A percentile compares a stretch with the other conserved stretches of the same genome.
These are phyloP conservation scores for Raddia guianensis DNA, from an alignment of 176 grass and related monocot genomes.

Conservation along the genomic window DNA sequence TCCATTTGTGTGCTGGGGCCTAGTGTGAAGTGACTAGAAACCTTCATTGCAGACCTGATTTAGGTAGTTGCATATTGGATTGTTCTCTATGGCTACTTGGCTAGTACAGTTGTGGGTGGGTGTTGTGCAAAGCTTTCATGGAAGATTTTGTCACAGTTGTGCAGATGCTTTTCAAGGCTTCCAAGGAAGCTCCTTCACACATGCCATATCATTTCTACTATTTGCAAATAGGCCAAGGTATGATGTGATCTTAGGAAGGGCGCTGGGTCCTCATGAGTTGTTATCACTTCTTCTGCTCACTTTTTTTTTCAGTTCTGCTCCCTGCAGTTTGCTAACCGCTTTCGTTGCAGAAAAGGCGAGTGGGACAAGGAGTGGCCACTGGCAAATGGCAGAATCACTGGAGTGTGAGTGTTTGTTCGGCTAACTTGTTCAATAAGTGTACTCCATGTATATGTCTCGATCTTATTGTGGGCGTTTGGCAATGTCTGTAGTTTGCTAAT, in stretches of 20 bases:
- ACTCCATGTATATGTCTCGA: not conserved
- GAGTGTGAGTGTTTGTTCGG: not conserved
- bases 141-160: slow-evolving; percentile 4
- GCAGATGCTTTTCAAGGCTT: not conserved
- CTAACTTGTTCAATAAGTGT: not conserved
- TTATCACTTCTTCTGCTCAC: not conserved
- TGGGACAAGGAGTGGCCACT: not conserved
- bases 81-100: not conserved
- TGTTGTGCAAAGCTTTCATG: not conserved
- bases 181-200: not conserved
- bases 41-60: not conserved
- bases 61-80: not conserved
- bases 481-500: not conserved
- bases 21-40: not conserved
- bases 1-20: not conserved
- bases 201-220: not conserved
- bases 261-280: not conserved
- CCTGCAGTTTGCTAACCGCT: not conserved
- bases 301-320: not conserved
- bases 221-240: not conserved
- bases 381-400: not conserved
- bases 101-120: not conserved
- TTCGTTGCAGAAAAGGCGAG: slow-evolving; percentile 4
- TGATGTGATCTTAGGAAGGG: not conserved
- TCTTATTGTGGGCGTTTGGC: not conserved